These are phyloP conservation scores for Cercospora sp. DNA, from an alignment of 2,329 filamentous ascomycete genomes.

Conservation along the genomic window DNA sequence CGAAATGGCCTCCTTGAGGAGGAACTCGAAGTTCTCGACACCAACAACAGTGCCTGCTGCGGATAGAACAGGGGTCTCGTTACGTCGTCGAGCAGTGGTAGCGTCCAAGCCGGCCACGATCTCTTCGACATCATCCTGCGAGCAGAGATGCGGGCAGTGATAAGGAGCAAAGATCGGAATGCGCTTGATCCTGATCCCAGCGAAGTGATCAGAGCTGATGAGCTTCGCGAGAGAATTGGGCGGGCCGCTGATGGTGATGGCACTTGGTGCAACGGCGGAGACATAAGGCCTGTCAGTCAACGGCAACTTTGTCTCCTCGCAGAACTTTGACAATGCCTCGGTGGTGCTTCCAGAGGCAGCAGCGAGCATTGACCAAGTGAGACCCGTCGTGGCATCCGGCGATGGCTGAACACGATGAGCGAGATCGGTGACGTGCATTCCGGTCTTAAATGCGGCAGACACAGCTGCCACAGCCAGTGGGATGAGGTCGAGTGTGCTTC, in stretches of 20 bases:
- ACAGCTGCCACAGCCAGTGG: background rate
- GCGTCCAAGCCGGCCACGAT: conserved; percentile 4
- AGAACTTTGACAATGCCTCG: conserved; percentile 5
- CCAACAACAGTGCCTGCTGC: background rate
- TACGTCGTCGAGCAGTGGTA: background rate
- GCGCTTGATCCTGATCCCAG: background rate
- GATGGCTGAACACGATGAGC: conserved; percentile 10
- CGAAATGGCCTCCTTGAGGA: background rate
- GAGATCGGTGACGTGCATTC: conserved; percentile 8
- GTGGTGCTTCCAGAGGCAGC: conserved; percentile 1
- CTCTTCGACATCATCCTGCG: conserved; percentile 13
- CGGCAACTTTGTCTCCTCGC: conserved; percentile 13
- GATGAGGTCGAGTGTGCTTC: background rate
- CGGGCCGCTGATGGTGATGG: conserved; percentile 20
- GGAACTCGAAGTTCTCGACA: background rate
- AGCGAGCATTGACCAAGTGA: conserved; percentile 4
- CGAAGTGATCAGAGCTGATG: background rate
- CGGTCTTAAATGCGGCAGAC: background rate
- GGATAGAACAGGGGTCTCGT: background rate
- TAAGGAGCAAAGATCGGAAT: conserved; percentile 16
- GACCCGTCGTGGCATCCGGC: background rate
- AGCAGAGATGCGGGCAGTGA: conserved; percentile 21
- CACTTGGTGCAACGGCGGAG: conserved; percentile 14
- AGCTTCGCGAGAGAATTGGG: conserved; percentile 12
- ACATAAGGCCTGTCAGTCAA: conserved; percentile 17